Evolutionary conservation across 148 eudicot species (phyloP), one percentile per base, ranked within the genome.

Genomic region (Cornus kousa): DNA sequence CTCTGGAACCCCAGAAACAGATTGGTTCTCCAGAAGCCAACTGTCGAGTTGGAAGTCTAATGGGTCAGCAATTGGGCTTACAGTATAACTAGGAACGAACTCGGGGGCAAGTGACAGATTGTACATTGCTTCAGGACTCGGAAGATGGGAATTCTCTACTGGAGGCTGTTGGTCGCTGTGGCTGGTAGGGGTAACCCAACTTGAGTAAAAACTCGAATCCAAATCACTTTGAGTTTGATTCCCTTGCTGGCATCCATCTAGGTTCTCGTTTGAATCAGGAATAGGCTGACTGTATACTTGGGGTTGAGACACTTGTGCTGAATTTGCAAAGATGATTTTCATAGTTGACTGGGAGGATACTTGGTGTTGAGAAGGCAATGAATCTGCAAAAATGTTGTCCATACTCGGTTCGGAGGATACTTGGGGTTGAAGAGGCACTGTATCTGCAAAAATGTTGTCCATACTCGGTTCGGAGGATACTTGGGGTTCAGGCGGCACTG

Each of bases 121-220:
- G 69, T 80, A 59, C 62, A 70, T 32, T 33, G 82, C 68, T 28
- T 22, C 83, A 60, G 78, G 72, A 74, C 55, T 74, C 78, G 76
- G 75, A 64, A 39, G 64, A 53, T 31, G 71, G 60, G 76, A 62
- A 75, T 46, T 86, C 37, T 79, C 87, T 9, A 67, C 74, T 50
- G 72, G 37, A 81, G 70, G 16, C n/a, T 39, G 84, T 53, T 75
- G 81, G 82, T 53, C 80, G 68, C 66, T 79, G 72, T 78, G 85
- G 55, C 78, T 33, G 37, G 73, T 35, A 73, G 60, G 17, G 70
- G 64, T 74, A 35, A 48, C 28, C 62, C 62, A 70, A 68, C 53
- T 64, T 22, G 80, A 43, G 72, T 73, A 67, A 20, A 79, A 57
- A 65, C 78, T 60, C 64, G 67, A 23, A 35, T 72, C 46, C 69